Evolutionary conservation across 306 rosid species (phyloP).

Genomic region (Ochetophila trinervis): DNA sequence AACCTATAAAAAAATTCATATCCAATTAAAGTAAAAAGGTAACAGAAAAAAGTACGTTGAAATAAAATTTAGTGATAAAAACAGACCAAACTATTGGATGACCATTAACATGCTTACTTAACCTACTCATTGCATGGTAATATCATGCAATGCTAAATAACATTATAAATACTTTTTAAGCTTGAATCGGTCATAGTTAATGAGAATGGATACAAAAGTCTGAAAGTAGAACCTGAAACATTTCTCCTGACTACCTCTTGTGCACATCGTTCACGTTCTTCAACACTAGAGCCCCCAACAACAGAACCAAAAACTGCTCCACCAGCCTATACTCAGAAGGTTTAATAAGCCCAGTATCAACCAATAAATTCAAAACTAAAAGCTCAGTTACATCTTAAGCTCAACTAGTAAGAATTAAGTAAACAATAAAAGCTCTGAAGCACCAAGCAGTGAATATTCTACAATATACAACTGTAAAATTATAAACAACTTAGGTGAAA

Average conservation of each 20-base stretch:
- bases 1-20: constrained; percentile 48
- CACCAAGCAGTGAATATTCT: background rate
- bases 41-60: background rate
- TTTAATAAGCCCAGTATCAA: constrained; percentile 18
- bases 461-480: background rate
- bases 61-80: background rate
- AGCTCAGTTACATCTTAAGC: background rate
- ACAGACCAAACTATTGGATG: background rate
- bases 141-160: background rate
- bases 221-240: constrained; percentile 56
- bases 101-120: background rate
- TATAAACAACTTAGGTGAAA: background rate
- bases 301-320: constrained; percentile 82
- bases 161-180: background rate
- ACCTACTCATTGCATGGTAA: background rate
- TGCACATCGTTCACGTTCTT: constrained; percentile 82
- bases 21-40: background rate
- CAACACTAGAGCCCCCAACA: constrained; percentile 76
- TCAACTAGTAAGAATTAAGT: background rate
- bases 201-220: background rate
- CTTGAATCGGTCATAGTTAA: background rate
- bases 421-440: background rate
- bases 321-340: constrained; percentile 48
- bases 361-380: background rate
- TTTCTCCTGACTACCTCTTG: constrained; percentile 70